Base-by-base conservation (phyloP, 2,329 filamentous ascomycete genomes). In the Nannizzia gypsea region DNA sequence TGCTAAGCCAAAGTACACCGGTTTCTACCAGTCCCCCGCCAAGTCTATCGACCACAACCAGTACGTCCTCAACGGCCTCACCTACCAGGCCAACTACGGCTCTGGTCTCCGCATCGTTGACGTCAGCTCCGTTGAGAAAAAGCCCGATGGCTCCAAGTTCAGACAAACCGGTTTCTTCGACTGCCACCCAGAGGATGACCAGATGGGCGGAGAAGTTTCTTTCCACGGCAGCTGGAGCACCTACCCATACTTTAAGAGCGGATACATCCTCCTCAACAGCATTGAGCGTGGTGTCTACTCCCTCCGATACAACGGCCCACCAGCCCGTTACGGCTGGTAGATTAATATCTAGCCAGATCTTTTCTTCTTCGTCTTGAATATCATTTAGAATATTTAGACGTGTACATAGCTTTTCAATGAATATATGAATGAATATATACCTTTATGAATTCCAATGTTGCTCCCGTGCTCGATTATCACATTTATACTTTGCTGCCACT, bases 251-350 rank as follows among this genome's bases (percentile, higher is more conserved):
- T 81, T 80, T 67, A 74, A 74, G 64, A 76, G 73, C 1, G 79
- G 79, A 1, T 76, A 75, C 64, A 74, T 81, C 60, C 72, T 81
- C 6, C 67, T 81, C 63, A 80, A 81, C 68, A 78, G 74, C 2
- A 81, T 81, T 60, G 79, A 81, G 69, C 70, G 78, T 4, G 79
- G 79, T 57, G 73, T 74, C 3, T 81, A 77, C 56, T 72, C 77
- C 6, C 71, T 81, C 9, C 81, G 79, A 71, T 64, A 60, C 56
- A 63, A 44, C 57, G 66, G 60, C 15, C 48, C 22, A 31, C 11
- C 11, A 26, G 48, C 48, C n/a, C 48, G 48, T 22, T 22, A 24
- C n/a, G 8, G n/a, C 48, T 52, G n/a, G 22, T 52, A 28, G 9
- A 52, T 28, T 52, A 28, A 24, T 15, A n/a, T n/a, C n/a, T n/a